Base-by-base conservation (phyloP, 73 alveolate species). In the Tetrahymena malaccensis region DNA sequence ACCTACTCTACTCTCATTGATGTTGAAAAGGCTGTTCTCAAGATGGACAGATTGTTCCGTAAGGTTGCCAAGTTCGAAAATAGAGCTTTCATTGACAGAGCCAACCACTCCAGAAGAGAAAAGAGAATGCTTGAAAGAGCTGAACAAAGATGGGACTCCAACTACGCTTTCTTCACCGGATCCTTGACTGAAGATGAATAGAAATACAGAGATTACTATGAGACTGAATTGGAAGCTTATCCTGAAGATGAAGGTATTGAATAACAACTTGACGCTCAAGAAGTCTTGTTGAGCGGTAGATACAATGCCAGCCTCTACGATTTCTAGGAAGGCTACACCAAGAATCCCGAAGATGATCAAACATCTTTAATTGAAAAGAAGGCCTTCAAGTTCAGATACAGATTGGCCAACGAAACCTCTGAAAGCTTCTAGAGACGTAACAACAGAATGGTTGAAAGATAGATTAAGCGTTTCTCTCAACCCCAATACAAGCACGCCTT, bases 41-140 rank as follows among this genome's bases (percentile, higher is more conserved):
- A 94, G 94, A 94, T 97, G 40, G 99, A 98, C 96, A 97, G 99
- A 97, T 85, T 96, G 43, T 96, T 97, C 97, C 89, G 95, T 93
- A 97, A 96, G 94, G 97, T 97, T 40, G 97, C 97, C 93, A 96
- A 96, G 93, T 98, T 96, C 98, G 93, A 97, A 27, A 96, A 94
- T 35, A 97, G 99, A 95, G 96, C 94, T 84, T 96, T 97, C 97
- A 50, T 96, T 35, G 99, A 98, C 93, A 97, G 97, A 19, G 98
- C 95, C 43, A 96, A 97, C 95, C 99, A 98, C 96, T 99, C 97
- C 37, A 97, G 99, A 96, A 96, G 99, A 93, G 99, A 98, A 97
- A 93, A 89, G 84, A 97, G 99, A 96, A 97, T 98, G 99, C 98
- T 97, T 21, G 97, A 96, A 34, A 94, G 98, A 85, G 97, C 96